Evolutionary conservation across 225 moss, liverwort and hornwort genomes (phyloP), one percentile per base, ranked within the genome.

Genomic region (Bryoerythrophyllum caledonicum): DNA sequence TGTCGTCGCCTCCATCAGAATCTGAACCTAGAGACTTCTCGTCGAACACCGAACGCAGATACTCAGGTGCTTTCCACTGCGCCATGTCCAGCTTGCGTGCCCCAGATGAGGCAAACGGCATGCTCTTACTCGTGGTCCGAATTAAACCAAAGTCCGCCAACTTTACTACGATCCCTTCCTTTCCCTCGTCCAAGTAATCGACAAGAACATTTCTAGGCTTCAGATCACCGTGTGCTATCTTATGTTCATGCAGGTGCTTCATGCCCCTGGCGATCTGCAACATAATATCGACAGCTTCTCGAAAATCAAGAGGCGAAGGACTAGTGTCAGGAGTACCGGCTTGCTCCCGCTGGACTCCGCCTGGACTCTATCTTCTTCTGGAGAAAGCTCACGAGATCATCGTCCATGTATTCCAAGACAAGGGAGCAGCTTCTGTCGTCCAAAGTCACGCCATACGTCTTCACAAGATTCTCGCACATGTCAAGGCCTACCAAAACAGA

Each of bases 401-500:
- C 77, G 3, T 68, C 66, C 74, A 78, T 49, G 4, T 67, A 78
- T 46, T 84, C 81, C 74, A 84, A 8, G 17, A 84, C 70, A 74
- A 84, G 81, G 0, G 84, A 80, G 66, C 78, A 84, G 53, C 77
- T 74, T 59, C 58, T 20, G 24, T 38, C n/a, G 63, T 80, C 77
- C 17, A 65, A 12, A 4, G 74, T 41, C 52, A n/a, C 37, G 53
- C 27, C 59, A 63, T 34, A 21, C 4, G 74, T 81, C 32, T 71
- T 68, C 66, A 84, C 70, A n/a, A 84, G 38, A 17, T 84, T 80
- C 60, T 20, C 3, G 55, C 81, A 80, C 46, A 27, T 46, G 2
- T 41, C 0, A 23, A 80, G 77, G 57, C 21, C 41, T 60, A 80
- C 10, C 40, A 84, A 70, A 59, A 8, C 5, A 48, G n/a, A 6